phyloP scores from a whole-genome alignment of 345 rosid genomes.

The Moricandia moricandioides region DNA sequence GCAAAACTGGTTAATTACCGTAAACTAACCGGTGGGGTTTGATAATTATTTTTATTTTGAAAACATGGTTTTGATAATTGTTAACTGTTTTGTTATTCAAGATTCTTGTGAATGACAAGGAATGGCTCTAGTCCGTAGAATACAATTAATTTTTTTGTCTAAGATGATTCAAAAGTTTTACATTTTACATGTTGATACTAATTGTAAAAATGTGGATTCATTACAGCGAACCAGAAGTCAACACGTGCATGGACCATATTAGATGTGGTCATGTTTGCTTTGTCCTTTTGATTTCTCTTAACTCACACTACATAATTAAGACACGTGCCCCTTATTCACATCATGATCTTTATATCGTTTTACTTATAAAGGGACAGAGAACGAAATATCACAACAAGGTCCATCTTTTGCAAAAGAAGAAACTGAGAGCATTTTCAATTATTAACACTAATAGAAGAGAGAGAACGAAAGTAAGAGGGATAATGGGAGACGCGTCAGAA shows the following conservation, averaged over 20 bases:
- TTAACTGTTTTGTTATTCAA: background rate
- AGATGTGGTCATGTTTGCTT: slow-evolving; percentile 12
- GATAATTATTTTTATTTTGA: no score
- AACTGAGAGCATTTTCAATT: slow-evolving; percentile 12
- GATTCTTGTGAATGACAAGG: background rate
- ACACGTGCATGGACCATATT: slow-evolving; percentile 16
- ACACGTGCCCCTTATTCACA: slow-evolving; percentile 5
- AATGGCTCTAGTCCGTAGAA: background rate
- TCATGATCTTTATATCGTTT: background rate
- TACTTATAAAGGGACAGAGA: slow-evolving; percentile 4
- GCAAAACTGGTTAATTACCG: background rate
- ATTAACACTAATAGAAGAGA: slow-evolving; percentile 4
- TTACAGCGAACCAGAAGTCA: background rate
- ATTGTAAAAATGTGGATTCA: background rate
- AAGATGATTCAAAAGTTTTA: no score
- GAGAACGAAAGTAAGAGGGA: background rate
- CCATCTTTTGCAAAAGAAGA: background rate
- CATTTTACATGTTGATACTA: no score
- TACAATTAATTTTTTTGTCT: no score
- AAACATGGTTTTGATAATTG: no score
- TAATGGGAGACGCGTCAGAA: slow-evolving; percentile 23
- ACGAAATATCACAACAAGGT: background rate
- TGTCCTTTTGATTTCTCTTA: background rate
- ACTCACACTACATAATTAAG: slow-evolving; percentile 3
- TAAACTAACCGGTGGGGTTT: background rate